Conservation (phyloP, 805 yeast species). For the Candida ortonii region DNA sequence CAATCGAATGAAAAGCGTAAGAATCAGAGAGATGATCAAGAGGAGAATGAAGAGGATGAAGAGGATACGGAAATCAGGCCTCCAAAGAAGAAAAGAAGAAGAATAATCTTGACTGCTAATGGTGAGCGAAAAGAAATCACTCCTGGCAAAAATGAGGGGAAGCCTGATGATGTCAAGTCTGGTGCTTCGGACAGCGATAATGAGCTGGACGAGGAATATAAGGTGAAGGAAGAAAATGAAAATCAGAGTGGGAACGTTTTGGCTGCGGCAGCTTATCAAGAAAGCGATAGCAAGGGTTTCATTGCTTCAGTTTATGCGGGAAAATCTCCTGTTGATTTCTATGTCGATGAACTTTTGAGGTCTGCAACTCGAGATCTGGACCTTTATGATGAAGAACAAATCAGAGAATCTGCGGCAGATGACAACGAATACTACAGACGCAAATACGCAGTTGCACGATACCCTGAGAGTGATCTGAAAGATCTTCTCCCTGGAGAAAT, state of each 20-base stretch:
- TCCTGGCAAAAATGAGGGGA: constrained; percentile 21
- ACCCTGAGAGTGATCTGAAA: constrained; percentile 73
- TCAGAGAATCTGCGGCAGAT: constrained; percentile 59
- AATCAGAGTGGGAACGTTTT: constrained; percentile 30
- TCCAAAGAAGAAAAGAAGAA: constrained; percentile 22
- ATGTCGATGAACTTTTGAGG: constrained; percentile 21
- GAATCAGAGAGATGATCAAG: constrained; percentile 3
- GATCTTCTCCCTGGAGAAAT: constrained; percentile 81
- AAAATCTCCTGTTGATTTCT: constrained; percentile 15
- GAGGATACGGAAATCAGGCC: constrained; percentile 19
- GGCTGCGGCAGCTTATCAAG: too few species aligned
- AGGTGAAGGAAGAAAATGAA: background rate
- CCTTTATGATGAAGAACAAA: constrained; percentile 44
- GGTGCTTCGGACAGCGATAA: constrained; percentile 6
- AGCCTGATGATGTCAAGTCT: constrained; percentile 10
- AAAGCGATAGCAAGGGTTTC: constrained; percentile 3
- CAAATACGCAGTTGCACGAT: constrained; percentile 87
- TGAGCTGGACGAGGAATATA: constrained; percentile 2
- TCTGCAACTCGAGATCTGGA: constrained; percentile 21
- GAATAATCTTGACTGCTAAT: constrained; percentile 20
- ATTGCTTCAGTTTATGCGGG: constrained; percentile 44
- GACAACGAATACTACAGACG: constrained; percentile 59
- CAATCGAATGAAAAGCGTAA: constrained; percentile 1
- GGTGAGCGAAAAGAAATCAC: constrained; percentile 23
- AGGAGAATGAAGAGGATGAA: constrained; percentile 17